phyloP scores from a whole-genome alignment of 345 rosid species.

The Rhodomyrtus tomentosa region DNA sequence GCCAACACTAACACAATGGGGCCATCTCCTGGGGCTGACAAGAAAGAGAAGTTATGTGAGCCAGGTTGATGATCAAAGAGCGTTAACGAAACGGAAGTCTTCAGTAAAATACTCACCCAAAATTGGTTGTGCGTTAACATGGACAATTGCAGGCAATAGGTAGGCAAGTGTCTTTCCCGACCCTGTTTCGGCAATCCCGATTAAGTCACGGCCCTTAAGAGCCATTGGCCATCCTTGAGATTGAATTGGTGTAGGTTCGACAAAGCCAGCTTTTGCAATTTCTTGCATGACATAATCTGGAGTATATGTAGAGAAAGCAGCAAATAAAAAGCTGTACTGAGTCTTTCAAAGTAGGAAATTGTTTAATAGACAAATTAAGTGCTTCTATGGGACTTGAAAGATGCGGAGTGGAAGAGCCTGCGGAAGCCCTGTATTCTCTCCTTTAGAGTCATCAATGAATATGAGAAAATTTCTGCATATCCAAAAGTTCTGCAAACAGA shows the following conservation, averaged over 20 bases:
- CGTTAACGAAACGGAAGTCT: not conserved
- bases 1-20: constrained; percentile 98
- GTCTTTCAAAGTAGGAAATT: not conserved
- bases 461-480: not conserved
- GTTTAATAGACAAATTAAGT: not conserved
- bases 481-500: not conserved
- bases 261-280: constrained; percentile 84
- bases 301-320: not conserved
- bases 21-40: constrained; percentile 89
- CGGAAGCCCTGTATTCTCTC: not conserved
- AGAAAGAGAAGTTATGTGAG: constrained; percentile 1
- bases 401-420: not conserved
- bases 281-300: constrained; percentile 96
- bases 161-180: constrained; percentile 97
- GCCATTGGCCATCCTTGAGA: constrained; percentile 99
- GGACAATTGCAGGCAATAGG: constrained; percentile 91
- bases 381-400: not conserved
- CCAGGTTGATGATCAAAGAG: not conserved
- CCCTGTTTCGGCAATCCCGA: constrained; percentile 98
- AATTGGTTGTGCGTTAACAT: constrained; percentile 95
- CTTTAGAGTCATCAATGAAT: not conserved
- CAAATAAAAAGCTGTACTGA: not conserved
- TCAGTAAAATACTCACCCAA: constrained; percentile 35
- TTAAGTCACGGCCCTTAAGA: constrained; percentile 87
- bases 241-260: constrained; percentile 94